A percentile compares a stretch with the other conserved stretches of the same genome.
Evolutionary conservation across 192 early-diverging fungal species (phyloP).

Genomic region (Coemansia sp.): DNA sequence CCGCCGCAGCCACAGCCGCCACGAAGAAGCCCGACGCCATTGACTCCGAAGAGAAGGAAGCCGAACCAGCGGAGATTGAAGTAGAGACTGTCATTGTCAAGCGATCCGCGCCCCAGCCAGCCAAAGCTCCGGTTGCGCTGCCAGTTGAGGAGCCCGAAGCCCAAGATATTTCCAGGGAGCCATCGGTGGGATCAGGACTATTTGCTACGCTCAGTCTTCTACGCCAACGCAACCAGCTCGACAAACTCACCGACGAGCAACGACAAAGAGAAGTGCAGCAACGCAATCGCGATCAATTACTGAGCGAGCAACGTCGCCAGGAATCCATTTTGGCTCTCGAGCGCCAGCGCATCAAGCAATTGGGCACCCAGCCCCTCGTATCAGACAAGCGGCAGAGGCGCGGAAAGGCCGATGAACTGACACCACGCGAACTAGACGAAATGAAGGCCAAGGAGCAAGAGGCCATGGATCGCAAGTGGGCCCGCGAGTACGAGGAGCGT

Average conservation of each 20-base stretch:
- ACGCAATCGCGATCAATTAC: constrained; percentile 57
- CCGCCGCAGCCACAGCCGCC: constrained; percentile 6
- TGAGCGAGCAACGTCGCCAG: constrained; percentile 64
- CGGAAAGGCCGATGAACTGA: constrained; percentile 48
- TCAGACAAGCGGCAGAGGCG: constrained; percentile 9
- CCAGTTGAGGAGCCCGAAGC: neutral
- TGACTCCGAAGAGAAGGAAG: neutral
- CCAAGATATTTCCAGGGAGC: constrained; percentile 54
- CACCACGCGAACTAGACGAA: constrained; percentile 35
- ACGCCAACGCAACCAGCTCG: constrained; percentile 70
- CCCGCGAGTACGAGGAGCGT: constrained; percentile 74
- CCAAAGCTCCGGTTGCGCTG: neutral
- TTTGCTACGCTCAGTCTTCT: constrained; percentile 80
- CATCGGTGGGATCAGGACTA: constrained; percentile 74
- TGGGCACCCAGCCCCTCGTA: constrained; percentile 14
- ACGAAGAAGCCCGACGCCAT: neutral
- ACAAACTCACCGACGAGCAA: constrained; percentile 68
- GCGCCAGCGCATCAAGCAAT: constrained; percentile 67
- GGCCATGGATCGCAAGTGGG: constrained; percentile 59
- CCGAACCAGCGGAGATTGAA: constrained; percentile 10
- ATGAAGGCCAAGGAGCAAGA: constrained; percentile 45
- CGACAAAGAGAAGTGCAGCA: constrained; percentile 58
- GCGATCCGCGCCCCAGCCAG: neutral
- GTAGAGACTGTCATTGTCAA: constrained; percentile 12
- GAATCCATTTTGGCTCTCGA: constrained; percentile 63